These are phyloP conservation scores for Pestalotiopsis sp. DNA, from an alignment of 2,329 filamentous ascomycete genomes.

Conservation along the genomic window DNA sequence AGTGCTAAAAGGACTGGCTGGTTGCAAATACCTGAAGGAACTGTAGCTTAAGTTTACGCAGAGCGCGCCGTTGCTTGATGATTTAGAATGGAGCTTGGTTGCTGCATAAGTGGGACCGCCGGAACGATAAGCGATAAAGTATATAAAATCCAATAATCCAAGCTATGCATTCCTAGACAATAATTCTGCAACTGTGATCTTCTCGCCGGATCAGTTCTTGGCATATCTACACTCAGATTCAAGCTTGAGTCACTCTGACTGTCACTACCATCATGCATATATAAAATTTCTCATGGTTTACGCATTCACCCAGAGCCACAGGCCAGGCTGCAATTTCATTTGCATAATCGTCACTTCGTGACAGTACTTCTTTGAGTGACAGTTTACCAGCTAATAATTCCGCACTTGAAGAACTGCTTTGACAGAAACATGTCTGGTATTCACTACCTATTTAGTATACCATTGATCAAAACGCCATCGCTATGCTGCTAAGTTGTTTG, in stretches of 20 bases:
- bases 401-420: background rate
- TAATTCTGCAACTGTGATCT: no score
- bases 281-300: no score
- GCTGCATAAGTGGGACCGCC: background rate
- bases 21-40: background rate
- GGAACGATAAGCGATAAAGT: background rate
- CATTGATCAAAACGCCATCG: constrained; percentile 1
- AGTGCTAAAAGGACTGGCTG: background rate
- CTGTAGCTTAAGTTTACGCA: background rate
- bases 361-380: no score
- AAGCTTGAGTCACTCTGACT: no score
- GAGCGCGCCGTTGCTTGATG: background rate
- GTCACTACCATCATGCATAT: no score
- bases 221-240: no score
- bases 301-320: no score
- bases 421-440: background rate
- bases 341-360: no score
- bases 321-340: no score
- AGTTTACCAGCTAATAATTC: no score
- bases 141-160: background rate
- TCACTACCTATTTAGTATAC: background rate
- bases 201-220: no score
- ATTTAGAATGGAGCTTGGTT: background rate
- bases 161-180: no score
- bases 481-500: constrained; percentile 4